A percentile compares a stretch with the other conserved stretches of the same genome.
Conservation (phyloP, 1,284 basidiomycete genomes). For the Caloboletus firmus region DNA sequence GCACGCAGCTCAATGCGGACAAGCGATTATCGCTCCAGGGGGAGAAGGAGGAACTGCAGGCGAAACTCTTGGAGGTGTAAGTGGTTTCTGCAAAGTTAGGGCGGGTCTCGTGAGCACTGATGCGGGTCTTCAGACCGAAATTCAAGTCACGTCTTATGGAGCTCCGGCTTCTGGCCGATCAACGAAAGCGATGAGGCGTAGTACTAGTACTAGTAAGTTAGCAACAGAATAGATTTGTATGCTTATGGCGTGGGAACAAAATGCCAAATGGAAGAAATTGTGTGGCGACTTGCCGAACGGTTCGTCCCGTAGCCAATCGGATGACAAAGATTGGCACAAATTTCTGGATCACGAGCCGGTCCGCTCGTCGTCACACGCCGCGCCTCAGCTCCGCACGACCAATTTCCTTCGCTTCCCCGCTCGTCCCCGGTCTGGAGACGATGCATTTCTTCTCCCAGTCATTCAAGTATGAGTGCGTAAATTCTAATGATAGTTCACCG, state of each 20-base stretch:
- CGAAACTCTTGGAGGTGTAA: slow-evolving; percentile 79
- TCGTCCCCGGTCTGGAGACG: slow-evolving; percentile 13
- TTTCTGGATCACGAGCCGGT: slow-evolving; percentile 14
- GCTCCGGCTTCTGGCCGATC: slow-evolving; percentile 39
- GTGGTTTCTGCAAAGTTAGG: slow-evolving; percentile 22
- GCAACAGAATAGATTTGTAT: background rate
- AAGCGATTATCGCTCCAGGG: slow-evolving; percentile 90
- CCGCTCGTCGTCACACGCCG: slow-evolving; percentile 13
- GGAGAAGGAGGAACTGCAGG: slow-evolving; percentile 85
- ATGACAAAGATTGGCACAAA: slow-evolving; percentile 13
- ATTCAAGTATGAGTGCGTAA: slow-evolving; percentile 69
- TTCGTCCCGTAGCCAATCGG: slow-evolving; percentile 35
- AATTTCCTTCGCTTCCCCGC: slow-evolving; percentile 8
- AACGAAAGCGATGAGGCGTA: slow-evolving; percentile 3
- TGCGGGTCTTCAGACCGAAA: slow-evolving; percentile 58
- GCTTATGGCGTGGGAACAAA: slow-evolving; percentile 1
- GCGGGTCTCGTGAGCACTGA: slow-evolving; percentile 4
- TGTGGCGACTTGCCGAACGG: slow-evolving; percentile 16
- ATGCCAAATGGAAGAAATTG: background rate
- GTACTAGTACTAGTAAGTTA: background rate
- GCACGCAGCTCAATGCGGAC: slow-evolving; percentile 89
- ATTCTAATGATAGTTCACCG: background rate
- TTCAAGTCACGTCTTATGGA: slow-evolving; percentile 64
- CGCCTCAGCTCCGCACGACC: slow-evolving; percentile 30
- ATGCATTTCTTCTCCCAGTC: slow-evolving; percentile 79